Conservation (phyloP, 306 rosid species). For the Cajanus cajan region DNA sequence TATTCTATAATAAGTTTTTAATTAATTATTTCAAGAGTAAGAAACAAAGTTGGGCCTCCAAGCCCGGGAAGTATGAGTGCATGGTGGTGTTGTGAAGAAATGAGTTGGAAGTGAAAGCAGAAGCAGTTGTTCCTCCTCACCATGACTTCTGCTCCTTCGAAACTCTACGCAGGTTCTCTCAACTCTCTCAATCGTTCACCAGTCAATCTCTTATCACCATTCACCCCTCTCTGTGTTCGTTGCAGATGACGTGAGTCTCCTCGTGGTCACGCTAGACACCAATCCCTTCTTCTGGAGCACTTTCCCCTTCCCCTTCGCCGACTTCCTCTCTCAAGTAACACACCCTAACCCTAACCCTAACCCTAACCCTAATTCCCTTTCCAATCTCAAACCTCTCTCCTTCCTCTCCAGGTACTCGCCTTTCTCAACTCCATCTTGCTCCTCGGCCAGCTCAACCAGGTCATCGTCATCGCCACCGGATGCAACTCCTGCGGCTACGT, state of each 20-base stretch:
- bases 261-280: slow-evolving; percentile 77
- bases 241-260: slow-evolving; percentile 90
- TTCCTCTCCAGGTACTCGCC: slow-evolving; percentile 57
- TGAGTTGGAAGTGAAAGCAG: background rate
- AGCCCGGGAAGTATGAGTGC: background rate
- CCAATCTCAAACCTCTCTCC: background rate
- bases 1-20: too few relatives aligned
- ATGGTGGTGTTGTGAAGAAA: background rate
- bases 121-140: background rate
- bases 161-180: slow-evolving; percentile 62
- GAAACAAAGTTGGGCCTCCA: background rate
- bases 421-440: slow-evolving; percentile 78
- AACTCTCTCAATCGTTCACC: background rate
- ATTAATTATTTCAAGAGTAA: too few relatives aligned
- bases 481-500: slow-evolving; percentile 76
- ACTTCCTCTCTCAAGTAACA: slow-evolving; percentile 78
- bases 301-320: slow-evolving; percentile 65
- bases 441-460: slow-evolving; percentile 81
- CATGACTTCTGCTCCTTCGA: slow-evolving; percentile 82
- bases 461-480: slow-evolving; percentile 85
- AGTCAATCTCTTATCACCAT: background rate
- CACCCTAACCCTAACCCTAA: background rate
- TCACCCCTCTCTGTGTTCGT: background rate
- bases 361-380: background rate
- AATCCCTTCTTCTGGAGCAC: slow-evolving; percentile 89